Conservation (phyloP, 2,329 filamentous ascomycete genomes). For the Tolypocladium album region DNA sequence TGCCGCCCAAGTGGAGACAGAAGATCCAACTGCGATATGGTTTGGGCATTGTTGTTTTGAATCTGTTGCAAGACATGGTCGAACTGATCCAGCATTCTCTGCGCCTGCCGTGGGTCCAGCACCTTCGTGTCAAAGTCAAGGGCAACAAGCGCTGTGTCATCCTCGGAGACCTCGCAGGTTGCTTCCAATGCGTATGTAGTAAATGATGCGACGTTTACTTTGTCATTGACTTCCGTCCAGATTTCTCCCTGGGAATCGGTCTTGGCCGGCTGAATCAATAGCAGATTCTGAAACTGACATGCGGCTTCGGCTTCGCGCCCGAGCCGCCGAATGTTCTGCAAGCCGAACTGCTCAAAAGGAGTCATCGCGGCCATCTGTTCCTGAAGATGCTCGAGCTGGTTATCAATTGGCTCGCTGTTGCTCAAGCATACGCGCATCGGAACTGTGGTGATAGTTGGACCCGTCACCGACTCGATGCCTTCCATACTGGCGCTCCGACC, state of each 20-base stretch:
- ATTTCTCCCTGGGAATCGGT: background rate
- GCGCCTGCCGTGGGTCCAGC: background rate
- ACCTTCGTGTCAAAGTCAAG: conserved; percentile 1
- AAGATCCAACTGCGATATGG: background rate
- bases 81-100: background rate
- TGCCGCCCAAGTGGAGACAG: background rate
- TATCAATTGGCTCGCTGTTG: background rate
- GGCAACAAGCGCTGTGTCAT: background rate
- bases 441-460: conserved; percentile 2
- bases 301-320: conserved; percentile 40
- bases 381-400: background rate
- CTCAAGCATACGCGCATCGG: background rate
- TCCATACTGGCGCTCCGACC: background rate
- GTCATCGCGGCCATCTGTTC: background rate
- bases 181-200: conserved; percentile 2
- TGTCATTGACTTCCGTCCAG: background rate
- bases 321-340: conserved; percentile 43
- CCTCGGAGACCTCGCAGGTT: background rate
- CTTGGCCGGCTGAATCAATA: conserved; percentile 2
- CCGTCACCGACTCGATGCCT: conserved; percentile 2
- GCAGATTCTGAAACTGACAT: conserved; percentile 33
- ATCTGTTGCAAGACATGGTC: background rate
- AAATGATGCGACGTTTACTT: background rate
- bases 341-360: conserved; percentile 40
- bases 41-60: background rate